These are phyloP conservation scores for Rhodotorula graminis DNA, from an alignment of 768 basidiomycete species.

Conservation along the genomic window DNA sequence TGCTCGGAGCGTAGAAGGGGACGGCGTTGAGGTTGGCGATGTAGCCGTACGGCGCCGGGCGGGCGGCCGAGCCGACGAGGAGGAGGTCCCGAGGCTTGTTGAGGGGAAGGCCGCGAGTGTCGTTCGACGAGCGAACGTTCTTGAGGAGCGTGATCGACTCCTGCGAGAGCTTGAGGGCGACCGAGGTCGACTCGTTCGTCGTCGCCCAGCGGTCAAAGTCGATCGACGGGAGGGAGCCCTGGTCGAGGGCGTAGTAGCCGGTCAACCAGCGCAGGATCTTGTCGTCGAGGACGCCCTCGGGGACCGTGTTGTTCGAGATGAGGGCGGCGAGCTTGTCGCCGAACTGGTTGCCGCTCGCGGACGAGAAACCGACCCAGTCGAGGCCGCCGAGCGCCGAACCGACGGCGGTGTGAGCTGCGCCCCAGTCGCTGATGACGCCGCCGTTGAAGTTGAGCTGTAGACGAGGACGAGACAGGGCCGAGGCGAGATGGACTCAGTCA, in stretches of 20 bases:
- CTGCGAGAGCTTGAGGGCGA: constrained; percentile 23
- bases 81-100: constrained; percentile 1
- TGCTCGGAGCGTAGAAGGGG: background rate
- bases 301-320: constrained; percentile 13
- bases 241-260: constrained; percentile 21
- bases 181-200: background rate
- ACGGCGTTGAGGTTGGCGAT: background rate
- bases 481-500: too few species aligned
- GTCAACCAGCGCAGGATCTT: constrained; percentile 23
- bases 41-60: constrained; percentile 38
- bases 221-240: background rate
- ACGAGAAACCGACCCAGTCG: background rate
- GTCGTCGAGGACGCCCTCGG: constrained; percentile 21
- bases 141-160: constrained; percentile 32
- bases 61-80: constrained; percentile 25
- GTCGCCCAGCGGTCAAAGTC: background rate
- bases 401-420: background rate
- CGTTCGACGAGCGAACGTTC: constrained; percentile 18
- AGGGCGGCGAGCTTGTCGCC: background rate
- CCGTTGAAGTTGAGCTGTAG: background rate
- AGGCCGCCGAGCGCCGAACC: constrained; percentile 2
- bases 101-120: constrained; percentile 16
- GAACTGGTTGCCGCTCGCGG: background rate
- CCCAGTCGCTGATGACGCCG: constrained; percentile 15
- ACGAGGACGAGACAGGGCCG: too few species aligned